Conservation (phyloP, 176 grass and related monocot genomes). For the Rhynchospora tenuis region DNA sequence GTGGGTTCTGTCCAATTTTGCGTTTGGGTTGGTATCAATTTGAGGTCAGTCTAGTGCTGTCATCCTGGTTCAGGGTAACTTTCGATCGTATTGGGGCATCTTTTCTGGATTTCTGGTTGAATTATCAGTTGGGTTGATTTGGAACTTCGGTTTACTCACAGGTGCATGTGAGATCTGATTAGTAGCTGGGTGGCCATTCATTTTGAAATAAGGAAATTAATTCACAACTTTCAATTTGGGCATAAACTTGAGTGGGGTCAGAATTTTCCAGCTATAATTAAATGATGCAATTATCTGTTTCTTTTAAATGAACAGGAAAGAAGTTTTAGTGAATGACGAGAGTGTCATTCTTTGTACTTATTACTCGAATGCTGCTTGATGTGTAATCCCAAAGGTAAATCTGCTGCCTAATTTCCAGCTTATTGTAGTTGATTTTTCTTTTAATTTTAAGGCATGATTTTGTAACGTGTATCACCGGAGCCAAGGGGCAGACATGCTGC, state of each 20-base stretch:
- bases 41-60: not conserved
- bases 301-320: slow-evolving; percentile 54
- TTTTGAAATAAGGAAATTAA: not conserved
- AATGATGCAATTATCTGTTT: not conserved
- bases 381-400: not conserved
- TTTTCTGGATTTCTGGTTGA: not conserved
- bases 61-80: not conserved
- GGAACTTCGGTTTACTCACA: not conserved
- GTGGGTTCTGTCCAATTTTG: not conserved
- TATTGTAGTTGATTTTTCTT: not conserved
- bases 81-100: not conserved
- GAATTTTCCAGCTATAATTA: not conserved
- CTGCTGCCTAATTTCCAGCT: not conserved
- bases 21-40: not conserved
- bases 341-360: slow-evolving; percentile 75
- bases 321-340: slow-evolving; percentile 49
- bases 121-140: not conserved
- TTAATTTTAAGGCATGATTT: not conserved
- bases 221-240: slow-evolving; percentile 5
- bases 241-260: not conserved
- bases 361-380: slow-evolving; percentile 40
- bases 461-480: not conserved
- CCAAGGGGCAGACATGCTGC: not conserved
- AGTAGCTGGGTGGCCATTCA: not conserved
- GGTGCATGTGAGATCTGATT: not conserved